phyloP scores from a whole-genome alignment of 495 filamentous ascomycete species.

The Symbiotaphrina buchneri region DNA sequence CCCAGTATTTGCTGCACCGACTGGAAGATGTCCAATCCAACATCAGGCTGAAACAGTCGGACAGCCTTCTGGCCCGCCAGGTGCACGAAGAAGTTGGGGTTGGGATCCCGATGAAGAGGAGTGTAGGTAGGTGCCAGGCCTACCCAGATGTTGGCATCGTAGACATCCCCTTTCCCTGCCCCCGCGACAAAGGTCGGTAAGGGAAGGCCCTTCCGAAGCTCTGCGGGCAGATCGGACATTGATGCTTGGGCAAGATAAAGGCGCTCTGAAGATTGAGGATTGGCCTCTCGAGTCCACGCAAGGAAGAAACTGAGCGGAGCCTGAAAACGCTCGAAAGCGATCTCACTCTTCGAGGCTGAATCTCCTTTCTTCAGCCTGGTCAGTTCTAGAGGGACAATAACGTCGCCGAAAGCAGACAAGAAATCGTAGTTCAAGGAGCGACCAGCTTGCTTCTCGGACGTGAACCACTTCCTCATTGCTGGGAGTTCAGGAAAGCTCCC shows the following conservation, averaged over 20 bases:
- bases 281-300: conserved; percentile 20
- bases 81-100: conserved; percentile 84
- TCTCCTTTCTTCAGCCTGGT: conserved; percentile 11
- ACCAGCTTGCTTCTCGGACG: background rate
- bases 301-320: conserved; percentile 35
- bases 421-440: conserved; percentile 23
- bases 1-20: conserved; percentile 25
- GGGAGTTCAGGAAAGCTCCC: conserved; percentile 21
- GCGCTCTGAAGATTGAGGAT: conserved; percentile 2
- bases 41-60: conserved; percentile 37
- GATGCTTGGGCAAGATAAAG: conserved; percentile 77
- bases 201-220: conserved; percentile 41
- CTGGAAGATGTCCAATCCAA: conserved; percentile 37
- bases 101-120: conserved; percentile 78
- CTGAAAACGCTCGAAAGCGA: conserved; percentile 28
- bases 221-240: conserved; percentile 36
- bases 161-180: conserved; percentile 53
- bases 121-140: conserved; percentile 71
- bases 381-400: conserved; percentile 35
- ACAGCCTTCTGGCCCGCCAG: conserved; percentile 51
- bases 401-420: conserved; percentile 21
- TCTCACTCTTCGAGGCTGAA: background rate
- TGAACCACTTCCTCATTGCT: conserved; percentile 31
- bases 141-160: conserved; percentile 72
- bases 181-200: conserved; percentile 35